Base-by-base conservation (phyloP, 768 basidiomycete genomes). In the Russula vinacea region DNA sequence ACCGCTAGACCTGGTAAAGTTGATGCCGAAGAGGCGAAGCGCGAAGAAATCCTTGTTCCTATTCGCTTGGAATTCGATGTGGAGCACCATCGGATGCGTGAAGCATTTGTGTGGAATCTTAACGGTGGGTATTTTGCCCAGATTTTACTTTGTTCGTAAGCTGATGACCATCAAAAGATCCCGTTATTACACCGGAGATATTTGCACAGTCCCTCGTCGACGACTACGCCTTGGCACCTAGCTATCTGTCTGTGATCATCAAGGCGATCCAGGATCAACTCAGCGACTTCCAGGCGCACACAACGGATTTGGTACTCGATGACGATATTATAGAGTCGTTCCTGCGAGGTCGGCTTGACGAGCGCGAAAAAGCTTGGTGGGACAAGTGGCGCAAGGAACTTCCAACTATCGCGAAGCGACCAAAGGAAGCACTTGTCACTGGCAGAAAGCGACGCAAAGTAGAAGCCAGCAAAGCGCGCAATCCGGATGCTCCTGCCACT, bases 91-190 rank as follows among this genome's bases (percentile, higher is more conserved):
- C 91, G 89, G 76, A 88, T 98, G 80, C 85, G 94, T 32, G 97
- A 99, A 73, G 94, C 96, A 0, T 98, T 98, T 76, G 84, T 97
- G 51, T 99, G 96, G 97, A 97, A 99, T 71, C 75, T 95, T 51
- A 89, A 90, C 68, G 96, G 95, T 97, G 61, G n/a, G 84, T 67
- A 7, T n/a, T 55, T 50, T 32, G 8, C 22, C 29, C 13, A 29
- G 5, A 29, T 29, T 42, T 19, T 5, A 24, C 7, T 22, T 47
- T 2, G 24, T 55, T 40, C 29, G 1, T 6, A 44, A 35, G 17
- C 51, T 66, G 29, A 40, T 24, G 22, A 29, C 22, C 45, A 16
- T 42, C 14, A 44, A n/a, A 56, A 97, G 96, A 98, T 75, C 87
- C 92, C 1, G 77, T 94, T 54, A 85, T 98, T 33, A 92, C 92